phyloP scores from a whole-genome alignment of 352 stramenopile genomes.

The Phytophthora ohioensis region DNA sequence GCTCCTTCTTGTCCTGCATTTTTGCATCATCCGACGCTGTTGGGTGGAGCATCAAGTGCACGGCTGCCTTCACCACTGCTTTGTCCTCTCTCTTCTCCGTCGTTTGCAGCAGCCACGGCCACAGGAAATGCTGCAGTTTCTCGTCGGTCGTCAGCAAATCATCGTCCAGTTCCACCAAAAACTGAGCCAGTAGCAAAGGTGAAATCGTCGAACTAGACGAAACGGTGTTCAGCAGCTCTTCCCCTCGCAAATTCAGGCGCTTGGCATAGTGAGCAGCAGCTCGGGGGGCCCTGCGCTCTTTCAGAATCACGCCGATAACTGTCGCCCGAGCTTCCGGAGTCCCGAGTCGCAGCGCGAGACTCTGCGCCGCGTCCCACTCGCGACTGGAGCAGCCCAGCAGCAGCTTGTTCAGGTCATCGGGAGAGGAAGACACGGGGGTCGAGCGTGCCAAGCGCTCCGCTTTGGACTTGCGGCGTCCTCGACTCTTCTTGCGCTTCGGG shows the following conservation, averaged over 20 bases:
- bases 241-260: conserved; percentile 46
- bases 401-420: conserved; percentile 34
- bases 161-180: conserved; percentile 61
- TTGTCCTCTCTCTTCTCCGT: conserved; percentile 26
- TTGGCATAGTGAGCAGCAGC: conserved; percentile 78
- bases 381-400: conserved; percentile 45
- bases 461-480: conserved; percentile 57
- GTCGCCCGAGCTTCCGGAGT: conserved; percentile 44
- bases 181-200: conserved; percentile 55
- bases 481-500: conserved; percentile 42
- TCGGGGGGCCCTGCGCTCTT: conserved; percentile 42
- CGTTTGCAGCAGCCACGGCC: conserved; percentile 60
- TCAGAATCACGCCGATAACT: conserved; percentile 55
- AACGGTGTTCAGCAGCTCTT: conserved; percentile 43
- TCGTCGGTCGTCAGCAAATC: conserved; percentile 39
- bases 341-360: conserved; percentile 52
- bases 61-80: conserved; percentile 35
- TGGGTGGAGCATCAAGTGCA: conserved; percentile 54
- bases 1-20: conserved; percentile 36
- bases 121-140: conserved; percentile 59
- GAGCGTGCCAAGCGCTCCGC: conserved; percentile 54
- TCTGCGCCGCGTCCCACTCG: conserved; percentile 73
- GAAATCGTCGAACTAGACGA: conserved; percentile 26
- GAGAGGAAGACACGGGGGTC: neutral
- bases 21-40: conserved; percentile 26